phyloP scores from a whole-genome alignment of 1,284 basidiomycete genomes.

The Agroathelia rolfsii region DNA sequence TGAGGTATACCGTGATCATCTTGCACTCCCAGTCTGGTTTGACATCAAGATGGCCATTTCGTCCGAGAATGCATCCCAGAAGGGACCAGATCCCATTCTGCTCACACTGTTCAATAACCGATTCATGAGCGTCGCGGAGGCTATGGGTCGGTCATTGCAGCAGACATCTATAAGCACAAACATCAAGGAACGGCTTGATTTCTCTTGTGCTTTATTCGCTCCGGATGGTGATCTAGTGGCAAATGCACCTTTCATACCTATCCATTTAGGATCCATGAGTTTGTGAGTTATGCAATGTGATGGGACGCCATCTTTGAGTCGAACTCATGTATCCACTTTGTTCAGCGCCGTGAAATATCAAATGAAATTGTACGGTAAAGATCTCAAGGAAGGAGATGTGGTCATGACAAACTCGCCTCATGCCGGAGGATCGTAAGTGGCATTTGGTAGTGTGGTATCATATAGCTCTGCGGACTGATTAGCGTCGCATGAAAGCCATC shows the following conservation, averaged over 20 bases:
- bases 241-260: constrained; percentile 70
- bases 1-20: too few relatives aligned
- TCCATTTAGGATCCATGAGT: constrained; percentile 77
- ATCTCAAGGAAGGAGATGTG: constrained; percentile 78
- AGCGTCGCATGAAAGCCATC: too few relatives aligned
- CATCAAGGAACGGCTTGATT: constrained; percentile 85
- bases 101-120: constrained; percentile 86
- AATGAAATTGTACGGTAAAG: constrained; percentile 62
- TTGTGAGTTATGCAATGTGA: too few relatives aligned
- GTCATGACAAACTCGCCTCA: constrained; percentile 86
- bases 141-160: constrained; percentile 84
- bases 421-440: constrained; percentile 73
- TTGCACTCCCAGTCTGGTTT: too few relatives aligned
- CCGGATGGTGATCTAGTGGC: constrained; percentile 88
- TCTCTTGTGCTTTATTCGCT: constrained; percentile 84
- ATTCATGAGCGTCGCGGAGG: constrained; percentile 88
- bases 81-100: constrained; percentile 72
- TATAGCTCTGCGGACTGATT: too few relatives aligned
- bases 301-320: constrained; percentile 1
- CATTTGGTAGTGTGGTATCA: too few relatives aligned
- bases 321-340: neutral
- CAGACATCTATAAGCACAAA: constrained; percentile 89
- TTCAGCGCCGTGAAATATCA: constrained; percentile 82
- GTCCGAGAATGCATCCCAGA: constrained; percentile 12
- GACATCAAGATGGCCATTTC: too few relatives aligned